Percentiles rank a stretch among this genome's conserved stretches.
phyloP scores from a whole-genome alignment of 1,139 yeast genomes.

The Pichiaceae sp. region DNA sequence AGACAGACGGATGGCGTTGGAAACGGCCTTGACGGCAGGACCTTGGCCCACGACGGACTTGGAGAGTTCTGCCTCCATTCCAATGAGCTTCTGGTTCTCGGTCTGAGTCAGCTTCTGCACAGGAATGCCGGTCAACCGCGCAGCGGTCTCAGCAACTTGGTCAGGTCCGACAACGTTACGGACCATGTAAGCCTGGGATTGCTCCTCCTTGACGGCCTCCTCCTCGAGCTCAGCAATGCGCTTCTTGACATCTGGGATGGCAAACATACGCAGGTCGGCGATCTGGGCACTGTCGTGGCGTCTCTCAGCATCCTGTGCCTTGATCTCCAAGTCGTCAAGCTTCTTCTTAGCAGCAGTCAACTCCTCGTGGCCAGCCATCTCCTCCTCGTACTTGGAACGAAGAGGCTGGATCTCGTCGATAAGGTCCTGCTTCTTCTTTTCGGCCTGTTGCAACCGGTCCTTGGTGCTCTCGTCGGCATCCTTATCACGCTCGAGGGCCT shows the following conservation, averaged over 20 bases:
- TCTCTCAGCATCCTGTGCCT: constrained; percentile 95
- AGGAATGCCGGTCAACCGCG: constrained; percentile 96
- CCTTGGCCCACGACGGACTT: constrained; percentile 89
- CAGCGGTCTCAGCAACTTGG: constrained; percentile 94
- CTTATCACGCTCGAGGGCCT: constrained; percentile 93
- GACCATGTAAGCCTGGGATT: constrained; percentile 56
- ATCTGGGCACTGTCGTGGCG: constrained; percentile 91
- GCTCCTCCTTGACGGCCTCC: constrained; percentile 61
- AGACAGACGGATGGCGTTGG: constrained; percentile 86
- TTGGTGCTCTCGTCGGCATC: constrained; percentile 82
- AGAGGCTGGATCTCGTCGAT: constrained; percentile 83
- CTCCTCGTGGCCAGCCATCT: constrained; percentile 86
- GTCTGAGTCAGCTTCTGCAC: constrained; percentile 94
- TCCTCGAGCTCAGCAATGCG: constrained; percentile 70
- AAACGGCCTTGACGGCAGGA: constrained; percentile 93
- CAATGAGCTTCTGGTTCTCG: constrained; percentile 85
- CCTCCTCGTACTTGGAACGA: constrained; percentile 78
- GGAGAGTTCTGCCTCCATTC: constrained; percentile 85
- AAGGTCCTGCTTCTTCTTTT: constrained; percentile 69
- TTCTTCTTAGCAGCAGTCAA: constrained; percentile 82
- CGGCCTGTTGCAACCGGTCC: constrained; percentile 76
- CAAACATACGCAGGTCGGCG: constrained; percentile 93
- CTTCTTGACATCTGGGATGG: constrained; percentile 83
- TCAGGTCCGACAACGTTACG: constrained; percentile 89
- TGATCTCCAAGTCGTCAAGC: constrained; percentile 83